Percentiles rank a stretch among this genome's conserved stretches.
phyloP scores from a whole-genome alignment of 352 stramenopile species.

The Labyrinthula sp. region DNA sequence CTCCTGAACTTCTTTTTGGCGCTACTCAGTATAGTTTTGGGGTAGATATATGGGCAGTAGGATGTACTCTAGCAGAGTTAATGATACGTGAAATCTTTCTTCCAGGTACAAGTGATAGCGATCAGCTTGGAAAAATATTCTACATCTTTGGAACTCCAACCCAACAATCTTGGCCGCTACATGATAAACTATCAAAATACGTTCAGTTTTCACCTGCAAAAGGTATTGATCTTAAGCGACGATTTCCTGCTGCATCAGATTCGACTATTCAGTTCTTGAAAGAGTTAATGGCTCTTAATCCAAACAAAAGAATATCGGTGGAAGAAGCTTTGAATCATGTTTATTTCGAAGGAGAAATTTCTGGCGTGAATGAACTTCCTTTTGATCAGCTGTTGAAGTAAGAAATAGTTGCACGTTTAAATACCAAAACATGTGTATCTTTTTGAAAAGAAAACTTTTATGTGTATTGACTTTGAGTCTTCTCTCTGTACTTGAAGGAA shows the following conservation, averaged over 20 bases:
- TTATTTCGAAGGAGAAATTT: slow-evolving; percentile 9
- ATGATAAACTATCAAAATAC: slow-evolving; percentile 7
- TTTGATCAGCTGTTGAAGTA: slow-evolving; percentile 18
- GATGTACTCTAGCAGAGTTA: slow-evolving; percentile 41
- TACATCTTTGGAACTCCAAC: slow-evolving; percentile 53
- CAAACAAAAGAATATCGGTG: not conserved
- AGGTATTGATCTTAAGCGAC: not conserved
- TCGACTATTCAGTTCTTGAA: slow-evolving; percentile 11
- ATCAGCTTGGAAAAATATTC: slow-evolving; percentile 55
- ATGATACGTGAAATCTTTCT: slow-evolving; percentile 44
- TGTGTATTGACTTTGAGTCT: too few relatives aligned
- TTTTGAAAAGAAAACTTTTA: too few relatives aligned
- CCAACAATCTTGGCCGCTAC: slow-evolving; percentile 46
- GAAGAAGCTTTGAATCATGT: slow-evolving; percentile 21
- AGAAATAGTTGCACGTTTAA: too few relatives aligned
- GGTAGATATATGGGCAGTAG: slow-evolving; percentile 61
- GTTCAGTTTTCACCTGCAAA: slow-evolving; percentile 1
- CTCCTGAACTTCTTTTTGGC: slow-evolving; percentile 58
- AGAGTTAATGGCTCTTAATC: slow-evolving; percentile 18
- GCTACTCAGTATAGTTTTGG: slow-evolving; percentile 53
- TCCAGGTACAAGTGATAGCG: slow-evolving; percentile 39
- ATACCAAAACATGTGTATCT: too few relatives aligned
- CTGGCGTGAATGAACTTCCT: slow-evolving; percentile 16
- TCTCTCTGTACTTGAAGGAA: too few relatives aligned
- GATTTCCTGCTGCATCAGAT: slow-evolving; percentile 3